Percentiles rank a stretch among this genome's conserved stretches.
Conservation (phyloP, 2,329 filamentous ascomycete genomes). For the Diaporthe velutina region DNA sequence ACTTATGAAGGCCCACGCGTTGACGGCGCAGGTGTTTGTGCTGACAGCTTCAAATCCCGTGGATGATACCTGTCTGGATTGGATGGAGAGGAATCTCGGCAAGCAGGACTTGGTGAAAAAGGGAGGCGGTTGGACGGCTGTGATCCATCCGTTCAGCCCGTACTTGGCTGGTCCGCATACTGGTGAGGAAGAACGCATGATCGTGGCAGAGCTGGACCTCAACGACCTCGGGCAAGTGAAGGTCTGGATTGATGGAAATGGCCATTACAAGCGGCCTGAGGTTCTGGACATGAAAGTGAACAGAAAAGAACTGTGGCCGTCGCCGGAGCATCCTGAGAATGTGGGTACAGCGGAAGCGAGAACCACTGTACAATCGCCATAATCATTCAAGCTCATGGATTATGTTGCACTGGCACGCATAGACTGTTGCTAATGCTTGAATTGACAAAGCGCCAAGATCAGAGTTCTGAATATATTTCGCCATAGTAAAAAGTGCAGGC, state of each 20-base stretch:
- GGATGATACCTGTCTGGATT: conserved; percentile 55
- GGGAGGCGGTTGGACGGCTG: conserved; percentile 48
- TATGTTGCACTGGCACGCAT: background rate
- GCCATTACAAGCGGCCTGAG: conserved; percentile 48
- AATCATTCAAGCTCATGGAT: background rate
- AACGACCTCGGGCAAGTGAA: conserved; percentile 45
- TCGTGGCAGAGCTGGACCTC: conserved; percentile 46
- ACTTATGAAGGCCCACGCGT: conserved; percentile 59
- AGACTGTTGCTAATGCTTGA: background rate
- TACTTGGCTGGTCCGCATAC: conserved; percentile 46
- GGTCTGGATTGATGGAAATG: conserved; percentile 47
- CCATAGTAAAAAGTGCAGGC: background rate
- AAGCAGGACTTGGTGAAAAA: conserved; percentile 46
- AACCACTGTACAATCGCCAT: background rate
- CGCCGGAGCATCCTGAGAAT: background rate
- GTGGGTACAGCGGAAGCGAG: background rate
- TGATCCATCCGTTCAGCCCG: conserved; percentile 48
- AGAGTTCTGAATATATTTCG: background rate
- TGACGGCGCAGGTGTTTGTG: conserved; percentile 59
- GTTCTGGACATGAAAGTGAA: conserved; percentile 41
- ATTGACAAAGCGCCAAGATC: background rate
- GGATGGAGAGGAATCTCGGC: conserved; percentile 49
- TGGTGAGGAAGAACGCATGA: conserved; percentile 44
- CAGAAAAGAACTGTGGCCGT: conserved; percentile 19
- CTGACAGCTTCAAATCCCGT: conserved; percentile 57